A percentile compares a stretch with the other conserved stretches of the same genome.
These are phyloP conservation scores for Kwoniella sp. DNA, from an alignment of 768 basidiomycete genomes.

Conservation along the genomic window DNA sequence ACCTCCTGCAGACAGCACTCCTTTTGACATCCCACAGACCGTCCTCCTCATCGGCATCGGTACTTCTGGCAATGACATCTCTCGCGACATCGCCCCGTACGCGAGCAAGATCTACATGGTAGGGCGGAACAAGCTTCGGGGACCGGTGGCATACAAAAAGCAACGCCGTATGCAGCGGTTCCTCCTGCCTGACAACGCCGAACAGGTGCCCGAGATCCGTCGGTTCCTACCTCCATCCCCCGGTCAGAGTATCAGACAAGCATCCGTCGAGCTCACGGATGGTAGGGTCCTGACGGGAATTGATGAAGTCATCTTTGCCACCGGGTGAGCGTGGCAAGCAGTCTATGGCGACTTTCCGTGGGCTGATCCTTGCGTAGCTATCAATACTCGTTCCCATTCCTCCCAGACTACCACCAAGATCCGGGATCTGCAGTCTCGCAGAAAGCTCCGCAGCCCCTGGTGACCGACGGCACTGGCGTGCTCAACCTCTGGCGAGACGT, in stretches of 20 bases:
- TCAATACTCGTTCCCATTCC: constrained; percentile 52
- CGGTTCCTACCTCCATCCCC: constrained; percentile 45
- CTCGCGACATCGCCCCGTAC: constrained; percentile 42
- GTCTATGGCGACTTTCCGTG: too few relatives aligned
- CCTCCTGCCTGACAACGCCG: constrained; percentile 33
- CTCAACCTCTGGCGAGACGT: constrained; percentile 53
- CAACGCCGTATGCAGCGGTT: constrained; percentile 21
- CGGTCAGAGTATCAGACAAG: constrained; percentile 38
- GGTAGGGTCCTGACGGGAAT: constrained; percentile 52
- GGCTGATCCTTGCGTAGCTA: constrained; percentile 22
- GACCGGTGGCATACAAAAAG: constrained; percentile 20
- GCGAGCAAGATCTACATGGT: constrained; percentile 52
- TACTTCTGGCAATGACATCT: constrained; percentile 52
- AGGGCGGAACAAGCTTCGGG: constrained; percentile 21
- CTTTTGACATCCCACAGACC: constrained; percentile 40
- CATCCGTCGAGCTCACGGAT: constrained; percentile 51
- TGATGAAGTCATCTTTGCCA: constrained; percentile 52
- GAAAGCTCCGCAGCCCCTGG: constrained; percentile 24
- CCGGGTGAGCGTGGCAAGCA: constrained; percentile 44
- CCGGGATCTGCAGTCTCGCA: neutral
- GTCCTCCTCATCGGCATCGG: constrained; percentile 54
- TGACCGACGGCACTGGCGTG: constrained; percentile 53
- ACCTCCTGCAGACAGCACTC: constrained; percentile 48
- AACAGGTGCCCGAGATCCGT: constrained; percentile 51
- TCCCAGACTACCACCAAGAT: constrained; percentile 50